These are phyloP conservation scores for Citrus maxima DNA, from an alignment of 345 rosid species.

Conservation along the genomic window DNA sequence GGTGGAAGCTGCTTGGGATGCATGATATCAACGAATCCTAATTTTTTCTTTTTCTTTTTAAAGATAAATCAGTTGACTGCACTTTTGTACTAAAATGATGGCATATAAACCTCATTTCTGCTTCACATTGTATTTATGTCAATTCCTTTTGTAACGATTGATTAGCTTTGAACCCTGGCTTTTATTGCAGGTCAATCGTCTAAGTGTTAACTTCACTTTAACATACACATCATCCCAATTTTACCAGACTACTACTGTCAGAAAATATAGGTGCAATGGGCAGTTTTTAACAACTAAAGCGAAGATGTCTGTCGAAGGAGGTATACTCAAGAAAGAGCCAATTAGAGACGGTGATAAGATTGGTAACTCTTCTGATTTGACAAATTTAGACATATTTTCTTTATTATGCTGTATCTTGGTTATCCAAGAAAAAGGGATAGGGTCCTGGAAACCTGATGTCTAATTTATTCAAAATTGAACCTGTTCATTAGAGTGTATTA, in stretches of 20 bases:
- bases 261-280: constrained; percentile 25
- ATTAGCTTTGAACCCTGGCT: neutral
- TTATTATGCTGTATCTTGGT: neutral
- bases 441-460: neutral
- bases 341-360: constrained; percentile 29
- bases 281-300: constrained; percentile 40
- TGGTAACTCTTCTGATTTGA: constrained; percentile 32
- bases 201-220: constrained; percentile 18
- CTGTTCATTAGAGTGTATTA: neutral
- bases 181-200: constrained; percentile 29
- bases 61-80: too few species aligned
- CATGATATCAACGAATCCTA: too few species aligned
- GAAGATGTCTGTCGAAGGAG: constrained; percentile 46
- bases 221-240: constrained; percentile 21
- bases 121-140: neutral
- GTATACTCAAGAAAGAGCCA: constrained; percentile 48
- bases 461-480: neutral
- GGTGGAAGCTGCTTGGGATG: neutral
- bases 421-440: neutral
- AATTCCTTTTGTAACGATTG: neutral
- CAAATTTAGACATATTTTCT: neutral
- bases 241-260: constrained; percentile 15
- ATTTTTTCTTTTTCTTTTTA: too few species aligned
- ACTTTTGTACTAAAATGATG: neutral
- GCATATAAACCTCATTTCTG: neutral